Evolutionary conservation across 805 yeast genomes (phyloP), one percentile per base, ranked within the genome.

Genomic region (Nakazawaea holstii): DNA sequence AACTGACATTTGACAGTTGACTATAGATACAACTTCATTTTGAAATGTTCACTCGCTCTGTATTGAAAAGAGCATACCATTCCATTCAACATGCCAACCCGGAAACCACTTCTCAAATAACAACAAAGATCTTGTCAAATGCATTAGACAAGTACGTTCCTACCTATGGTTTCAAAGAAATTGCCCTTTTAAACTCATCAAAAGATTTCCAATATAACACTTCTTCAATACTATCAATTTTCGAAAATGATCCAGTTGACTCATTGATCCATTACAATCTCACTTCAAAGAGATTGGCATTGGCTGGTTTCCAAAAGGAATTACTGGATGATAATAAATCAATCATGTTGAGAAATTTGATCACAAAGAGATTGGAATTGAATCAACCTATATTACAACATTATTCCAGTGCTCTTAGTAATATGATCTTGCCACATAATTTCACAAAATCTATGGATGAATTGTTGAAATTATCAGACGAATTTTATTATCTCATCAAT

Each of bases 401-500:
- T 41, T 69, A 78, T 37, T 62, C 70, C 11, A 65, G 67, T 43
- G 84, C 83, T 0, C 68, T 90, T 49, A 76, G 85, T 0, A 74
- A 78, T 42, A 70, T 89, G 64, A 67, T 83, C 6, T 61, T 78
- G 26, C 96, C 96, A 1, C 72, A 74, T 44, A 84, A 87, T 59
- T 41, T 84, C 30, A 61, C 69, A 3, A 55, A 59, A 28, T 78
- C 94, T 0, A 56, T 86, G 43, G 77, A 76, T 33, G 95, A 88
- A 58, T 74, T 94, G 48, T 85, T 82, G 55, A 74, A 78, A 45
- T 71, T 91, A 48, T 74, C 89, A 10, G 98, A 92, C 66, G 98
- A 94, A 60, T 73, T 92, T 50, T 77, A 87, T 39, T 89, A 67
- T 63, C 80, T 79, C 55, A 81, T 96, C 0, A 94, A 91, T 9